phyloP scores from a whole-genome alignment of 1,139 yeast species.

The Yamadazyma kanchanaburiensis region DNA sequence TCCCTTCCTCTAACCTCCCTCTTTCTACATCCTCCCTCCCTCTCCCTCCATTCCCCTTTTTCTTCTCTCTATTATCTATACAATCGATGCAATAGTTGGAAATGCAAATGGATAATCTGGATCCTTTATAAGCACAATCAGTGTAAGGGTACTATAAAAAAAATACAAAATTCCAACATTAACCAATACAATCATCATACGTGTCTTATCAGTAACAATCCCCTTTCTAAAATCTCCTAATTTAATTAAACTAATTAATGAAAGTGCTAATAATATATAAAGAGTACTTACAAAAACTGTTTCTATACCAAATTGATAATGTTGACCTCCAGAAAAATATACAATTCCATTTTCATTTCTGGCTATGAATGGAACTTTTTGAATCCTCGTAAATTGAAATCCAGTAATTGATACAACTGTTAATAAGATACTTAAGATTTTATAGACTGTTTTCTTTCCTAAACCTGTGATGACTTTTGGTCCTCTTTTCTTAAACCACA shows the following conservation, averaged over 20 bases:
- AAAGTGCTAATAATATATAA: slow-evolving; percentile 43
- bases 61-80: neutral
- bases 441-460: slow-evolving; percentile 30
- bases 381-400: slow-evolving; percentile 57
- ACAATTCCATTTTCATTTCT: slow-evolving; percentile 44
- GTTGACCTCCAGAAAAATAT: slow-evolving; percentile 59
- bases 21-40: too few species aligned
- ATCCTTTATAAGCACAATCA: slow-evolving; percentile 39
- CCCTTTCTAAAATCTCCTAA: slow-evolving; percentile 30
- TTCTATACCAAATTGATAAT: slow-evolving; percentile 71
- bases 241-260: slow-evolving; percentile 36
- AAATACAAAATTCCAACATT: slow-evolving; percentile 21
- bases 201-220: slow-evolving; percentile 11
- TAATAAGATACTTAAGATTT: slow-evolving; percentile 34
- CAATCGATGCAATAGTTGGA: slow-evolving; percentile 21
- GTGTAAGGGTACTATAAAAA: slow-evolving; percentile 36
- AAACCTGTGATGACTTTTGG: slow-evolving; percentile 31
- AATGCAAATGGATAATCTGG: slow-evolving; percentile 38
- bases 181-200: slow-evolving; percentile 16
- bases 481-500: slow-evolving; percentile 49
- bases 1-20: too few species aligned
- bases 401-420: slow-evolving; percentile 55
- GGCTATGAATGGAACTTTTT: slow-evolving; percentile 62
- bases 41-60: too few species aligned
- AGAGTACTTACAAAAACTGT: slow-evolving; percentile 46